Evolutionary conservation across 2,329 filamentous ascomycete species (phyloP), one percentile per base, ranked within the genome.

Genomic region (Metarhizium brunneum): DNA sequence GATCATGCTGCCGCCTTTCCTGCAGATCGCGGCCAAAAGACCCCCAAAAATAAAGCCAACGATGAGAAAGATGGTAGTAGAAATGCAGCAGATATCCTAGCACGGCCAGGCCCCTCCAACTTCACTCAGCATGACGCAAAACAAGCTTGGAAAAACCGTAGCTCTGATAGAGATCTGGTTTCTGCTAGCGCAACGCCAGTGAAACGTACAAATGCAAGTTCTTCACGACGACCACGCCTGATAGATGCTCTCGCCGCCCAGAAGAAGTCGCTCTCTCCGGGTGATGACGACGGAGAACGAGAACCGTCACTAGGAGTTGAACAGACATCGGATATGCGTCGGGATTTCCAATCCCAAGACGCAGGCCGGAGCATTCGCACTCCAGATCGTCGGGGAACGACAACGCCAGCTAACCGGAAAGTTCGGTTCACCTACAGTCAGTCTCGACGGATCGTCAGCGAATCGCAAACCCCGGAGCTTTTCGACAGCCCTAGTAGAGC

Each of bases 381-480:
- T 20, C 62, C 60, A 6, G 64, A 65, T 54, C 62, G 64, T 8
- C 63, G 66, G 16, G 60, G 60, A 25, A 50, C 50, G 29, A 50
- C 50, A 43, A 62, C 64, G 11, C 50, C 66, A 6, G 65, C 64
- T 53, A 65, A 63, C 42, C 67, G 62, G 50, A 68, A 67, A 57
- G 63, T 72, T 20, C 69, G 69, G 48, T 63, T 64, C 36, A 72
- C 69, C 2, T 72, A 72, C 54, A 70, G 68, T 16, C 66, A 69
- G 54, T 63, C 68, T 32, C 63, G 69, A 52, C 67, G 63, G 40
- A 64, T 66, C 18, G 56, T 66, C 13, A 63, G 58, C 35, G 63
- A 65, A 47, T 64, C 68, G 2, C 63, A 62, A 20, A 65, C 60
- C 20, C 60, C 63, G 11, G 64, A 62, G 29, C 60, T 63, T 25